Conservation (phyloP, 805 yeast species). For the Wickerhamiella kurtzmanii region DNA sequence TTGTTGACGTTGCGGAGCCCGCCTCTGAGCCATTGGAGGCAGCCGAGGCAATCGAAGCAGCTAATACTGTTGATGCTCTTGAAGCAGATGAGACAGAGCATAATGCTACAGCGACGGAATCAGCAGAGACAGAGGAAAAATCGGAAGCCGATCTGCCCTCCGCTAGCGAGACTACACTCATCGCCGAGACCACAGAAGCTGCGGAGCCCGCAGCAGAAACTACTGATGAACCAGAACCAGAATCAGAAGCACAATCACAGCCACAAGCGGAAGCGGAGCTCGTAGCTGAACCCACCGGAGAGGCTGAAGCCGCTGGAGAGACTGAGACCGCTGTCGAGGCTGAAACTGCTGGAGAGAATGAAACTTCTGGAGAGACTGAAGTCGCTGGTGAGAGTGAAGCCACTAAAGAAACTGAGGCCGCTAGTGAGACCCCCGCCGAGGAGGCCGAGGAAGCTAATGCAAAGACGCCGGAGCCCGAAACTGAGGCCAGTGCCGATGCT, state of each 20-base stretch:
- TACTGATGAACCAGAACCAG: background rate
- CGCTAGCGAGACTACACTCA: background rate
- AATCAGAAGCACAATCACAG: background rate
- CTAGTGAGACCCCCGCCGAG: background rate
- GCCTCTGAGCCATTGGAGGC: constrained; percentile 4
- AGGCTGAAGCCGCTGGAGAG: constrained; percentile 7
- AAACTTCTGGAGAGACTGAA: constrained; percentile 1
- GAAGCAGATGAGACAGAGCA: background rate
- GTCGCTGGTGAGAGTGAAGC: background rate
- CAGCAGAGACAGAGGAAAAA: background rate
- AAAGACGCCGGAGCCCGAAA: background rate
- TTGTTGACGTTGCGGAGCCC: constrained; percentile 8
- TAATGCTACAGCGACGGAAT: background rate
- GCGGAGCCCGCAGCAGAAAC: background rate
- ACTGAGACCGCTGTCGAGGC: constrained; percentile 5
- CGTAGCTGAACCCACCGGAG: background rate
- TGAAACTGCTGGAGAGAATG: constrained; percentile 3
- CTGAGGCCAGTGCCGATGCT: too few species aligned
- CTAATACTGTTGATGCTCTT: background rate
- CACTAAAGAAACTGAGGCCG: background rate
- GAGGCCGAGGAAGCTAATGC: too few species aligned
- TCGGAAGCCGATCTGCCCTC: too few species aligned
- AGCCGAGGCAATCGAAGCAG: constrained; percentile 1
- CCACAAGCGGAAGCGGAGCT: background rate
- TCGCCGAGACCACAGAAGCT: background rate